Evolutionary conservation across 495 filamentous ascomycete genomes (phyloP), one percentile per base, ranked within the genome.

Genomic region (Neurospora sp.): DNA sequence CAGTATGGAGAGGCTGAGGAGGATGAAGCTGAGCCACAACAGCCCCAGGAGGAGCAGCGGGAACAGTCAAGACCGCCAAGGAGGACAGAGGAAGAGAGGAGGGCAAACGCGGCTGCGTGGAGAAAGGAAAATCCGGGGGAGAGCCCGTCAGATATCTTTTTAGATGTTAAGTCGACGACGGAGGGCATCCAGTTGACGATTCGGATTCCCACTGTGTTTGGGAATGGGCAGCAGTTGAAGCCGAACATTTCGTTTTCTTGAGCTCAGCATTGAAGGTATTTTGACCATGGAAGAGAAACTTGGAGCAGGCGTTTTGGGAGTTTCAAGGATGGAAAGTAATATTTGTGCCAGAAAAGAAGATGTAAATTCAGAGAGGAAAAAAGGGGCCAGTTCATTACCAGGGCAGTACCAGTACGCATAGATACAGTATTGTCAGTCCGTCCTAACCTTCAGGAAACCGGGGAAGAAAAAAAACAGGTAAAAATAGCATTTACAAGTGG

Each of bases 181-280:
- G 85, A 87, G 48, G 84, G 84, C 7, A 85, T 87, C 66, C 85
- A 87, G 77, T 71, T 87, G 15, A 86, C 82, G 4, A 85, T 87
- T 71, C 80, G 84, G 48, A 86, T 87, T 54, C 85, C 85, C 38
- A 87, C 85, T 10, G 84, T 84, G 24, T 87, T 87, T 74, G 78
- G 79, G 9, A 62, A 62, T 34, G 77, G 78, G 40, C 76, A 78
- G 73, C 76, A 78, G 74, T 45, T 78, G 28, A 76, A 75, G 66
- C 80, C 80, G 9, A 81, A 81, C 43, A 78, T 82, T 24, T 75
- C 76, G 11, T 81, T 82, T 77, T 81, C 79, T 38, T 82, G 45
- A 54, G 21, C 40, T 15, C 3, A 75, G 59, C 4, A 28, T 43
- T 4, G 39, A 59, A 36, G 19, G 40, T 8, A 42, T 19, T 24